phyloP scores from a whole-genome alignment of 305 asterid species.

The Fraxinus greggii region DNA sequence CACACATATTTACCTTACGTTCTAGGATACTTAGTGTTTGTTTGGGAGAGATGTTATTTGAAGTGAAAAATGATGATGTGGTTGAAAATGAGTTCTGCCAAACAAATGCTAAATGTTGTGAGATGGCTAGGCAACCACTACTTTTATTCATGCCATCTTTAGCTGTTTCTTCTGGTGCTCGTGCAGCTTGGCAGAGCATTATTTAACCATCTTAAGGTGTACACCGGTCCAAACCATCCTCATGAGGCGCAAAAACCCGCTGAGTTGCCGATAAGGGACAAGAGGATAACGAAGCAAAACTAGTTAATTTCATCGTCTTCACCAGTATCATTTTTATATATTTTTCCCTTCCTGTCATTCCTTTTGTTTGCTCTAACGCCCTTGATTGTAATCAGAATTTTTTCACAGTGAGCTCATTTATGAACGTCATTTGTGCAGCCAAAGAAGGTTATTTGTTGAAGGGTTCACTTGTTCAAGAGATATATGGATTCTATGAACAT shows the following conservation, averaged over 20 bases:
- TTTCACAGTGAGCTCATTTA: not conserved
- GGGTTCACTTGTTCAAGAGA: not conserved
- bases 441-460: not conserved
- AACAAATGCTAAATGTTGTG: not conserved
- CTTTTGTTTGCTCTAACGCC: not conserved
- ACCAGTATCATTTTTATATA: not conserved
- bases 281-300: constrained; percentile 62
- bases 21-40: not conserved
- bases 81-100: not conserved
- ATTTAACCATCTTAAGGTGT: constrained; percentile 86
- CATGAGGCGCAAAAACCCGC: constrained; percentile 82
- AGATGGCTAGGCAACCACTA: not conserved
- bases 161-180: constrained; percentile 23
- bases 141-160: not conserved
- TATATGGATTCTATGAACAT: not conserved
- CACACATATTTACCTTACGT: not conserved
- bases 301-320: constrained; percentile 21
- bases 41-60: not conserved
- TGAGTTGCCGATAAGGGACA: constrained; percentile 83
- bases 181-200: constrained; percentile 87
- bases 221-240: constrained; percentile 87
- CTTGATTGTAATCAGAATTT: not conserved
- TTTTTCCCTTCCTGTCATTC: not conserved
- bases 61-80: not conserved
- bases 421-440: not conserved